These are phyloP conservation scores for Prototheca wickerhamii DNA, from an alignment of 163 green algal genomes.

Conservation along the genomic window DNA sequence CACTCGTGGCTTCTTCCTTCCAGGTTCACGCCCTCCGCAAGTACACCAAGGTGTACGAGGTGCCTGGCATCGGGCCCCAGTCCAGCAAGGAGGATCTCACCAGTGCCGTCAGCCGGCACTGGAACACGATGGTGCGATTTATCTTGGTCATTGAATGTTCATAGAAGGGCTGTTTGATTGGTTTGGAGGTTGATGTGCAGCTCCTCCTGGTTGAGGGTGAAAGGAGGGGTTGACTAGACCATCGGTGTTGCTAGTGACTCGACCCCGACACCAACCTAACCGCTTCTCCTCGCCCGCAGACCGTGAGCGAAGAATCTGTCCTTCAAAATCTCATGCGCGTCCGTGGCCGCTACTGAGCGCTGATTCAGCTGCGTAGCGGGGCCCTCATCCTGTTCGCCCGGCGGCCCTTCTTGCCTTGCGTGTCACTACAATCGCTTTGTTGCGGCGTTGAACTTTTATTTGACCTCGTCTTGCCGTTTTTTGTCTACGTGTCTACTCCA, in stretches of 20 bases:
- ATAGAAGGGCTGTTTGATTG: not conserved
- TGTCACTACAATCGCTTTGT: not conserved
- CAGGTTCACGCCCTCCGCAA: slow-evolving; percentile 29
- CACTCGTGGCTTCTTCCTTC: not conserved
- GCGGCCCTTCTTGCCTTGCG: no score
- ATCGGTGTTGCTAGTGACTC: not conserved
- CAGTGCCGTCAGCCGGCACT: slow-evolving; percentile 21
- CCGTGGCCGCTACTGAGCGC: slow-evolving; percentile 16
- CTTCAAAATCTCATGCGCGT: slow-evolving; percentile 25
- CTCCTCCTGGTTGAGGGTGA: not conserved
- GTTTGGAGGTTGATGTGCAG: not conserved
- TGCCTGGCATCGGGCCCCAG: slow-evolving; percentile 21
- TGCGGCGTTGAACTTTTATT: not conserved
- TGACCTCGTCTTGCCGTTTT: not conserved
- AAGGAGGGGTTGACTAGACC: not conserved
- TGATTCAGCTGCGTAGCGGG: no score
- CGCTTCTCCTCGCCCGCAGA: slow-evolving; percentile 2
- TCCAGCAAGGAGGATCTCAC: slow-evolving; percentile 30
- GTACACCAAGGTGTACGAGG: slow-evolving; percentile 34
- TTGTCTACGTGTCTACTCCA: not conserved
- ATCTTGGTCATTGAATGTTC: not conserved
- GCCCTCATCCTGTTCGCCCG: no score
- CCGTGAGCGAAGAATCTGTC: slow-evolving; percentile 21
- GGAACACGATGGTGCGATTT: slow-evolving; percentile 23
- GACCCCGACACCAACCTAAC: not conserved